A percentile compares a stretch with the other conserved stretches of the same genome.
phyloP scores from a whole-genome alignment of 768 basidiomycete species.

The Psilocybe azurescens region DNA sequence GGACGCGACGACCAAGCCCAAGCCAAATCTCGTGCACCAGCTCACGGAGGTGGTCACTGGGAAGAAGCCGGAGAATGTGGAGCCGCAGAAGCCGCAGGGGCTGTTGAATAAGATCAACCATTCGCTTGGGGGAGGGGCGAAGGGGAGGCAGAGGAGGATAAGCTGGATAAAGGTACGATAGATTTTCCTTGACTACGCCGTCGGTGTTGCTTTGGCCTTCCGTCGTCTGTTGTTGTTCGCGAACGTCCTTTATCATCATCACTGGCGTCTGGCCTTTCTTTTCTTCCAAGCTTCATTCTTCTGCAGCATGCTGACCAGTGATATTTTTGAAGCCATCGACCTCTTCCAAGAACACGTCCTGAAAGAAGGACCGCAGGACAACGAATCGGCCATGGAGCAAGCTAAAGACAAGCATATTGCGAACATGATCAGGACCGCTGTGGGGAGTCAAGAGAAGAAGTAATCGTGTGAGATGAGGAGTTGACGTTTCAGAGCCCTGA shows the following conservation, averaged over 20 bases:
- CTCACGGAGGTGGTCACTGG: slow-evolving; percentile 3
- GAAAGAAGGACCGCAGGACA: slow-evolving; percentile 34
- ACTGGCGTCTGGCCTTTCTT: too few species aligned
- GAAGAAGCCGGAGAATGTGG: slow-evolving; percentile 3
- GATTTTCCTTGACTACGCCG: too few species aligned
- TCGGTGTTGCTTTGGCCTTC: too few species aligned
- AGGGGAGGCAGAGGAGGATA: slow-evolving; percentile 23
- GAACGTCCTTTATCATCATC: too few species aligned
- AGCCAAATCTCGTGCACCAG: slow-evolving; percentile 6
- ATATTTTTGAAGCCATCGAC: slow-evolving; percentile 25
- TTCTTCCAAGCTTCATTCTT: background rate
- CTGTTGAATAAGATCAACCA: slow-evolving; percentile 20
- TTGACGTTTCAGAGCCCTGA: too few species aligned
- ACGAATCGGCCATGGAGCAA: slow-evolving; percentile 41
- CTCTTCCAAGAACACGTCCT: slow-evolving; percentile 32
- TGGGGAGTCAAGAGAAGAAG: slow-evolving; percentile 19
- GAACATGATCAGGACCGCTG: slow-evolving; percentile 29
- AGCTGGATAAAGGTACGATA: slow-evolving; percentile 27
- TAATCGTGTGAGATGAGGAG: background rate
- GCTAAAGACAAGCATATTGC: slow-evolving; percentile 39
- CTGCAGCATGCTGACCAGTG: background rate
- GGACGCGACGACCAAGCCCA: background rate
- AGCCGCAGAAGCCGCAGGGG: slow-evolving; percentile 10
- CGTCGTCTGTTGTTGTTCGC: too few species aligned
- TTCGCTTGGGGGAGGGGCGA: slow-evolving; percentile 24